These are phyloP conservation scores for Coemansia asiatica DNA, from an alignment of 192 early-diverging fungal genomes.

Conservation along the genomic window DNA sequence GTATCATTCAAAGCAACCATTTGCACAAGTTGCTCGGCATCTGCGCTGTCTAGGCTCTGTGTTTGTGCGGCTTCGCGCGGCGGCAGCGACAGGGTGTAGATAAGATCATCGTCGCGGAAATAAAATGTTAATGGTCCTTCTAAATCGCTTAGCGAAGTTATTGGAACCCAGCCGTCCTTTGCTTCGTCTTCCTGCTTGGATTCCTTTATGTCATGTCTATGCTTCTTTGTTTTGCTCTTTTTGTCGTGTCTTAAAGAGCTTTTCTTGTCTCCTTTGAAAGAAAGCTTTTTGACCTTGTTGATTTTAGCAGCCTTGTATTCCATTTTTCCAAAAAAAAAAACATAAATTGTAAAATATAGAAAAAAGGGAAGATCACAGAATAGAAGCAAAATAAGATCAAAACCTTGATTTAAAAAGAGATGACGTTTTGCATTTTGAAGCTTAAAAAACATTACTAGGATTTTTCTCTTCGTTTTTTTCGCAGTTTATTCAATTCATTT, in stretches of 20 bases:
- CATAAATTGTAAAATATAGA: neutral
- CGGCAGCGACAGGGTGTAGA: constrained; percentile 18
- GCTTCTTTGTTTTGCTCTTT: neutral
- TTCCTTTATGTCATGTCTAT: neutral
- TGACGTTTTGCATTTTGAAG: too few relatives aligned
- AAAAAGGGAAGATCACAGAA: neutral
- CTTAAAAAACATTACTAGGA: too few relatives aligned
- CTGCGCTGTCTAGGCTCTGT: neutral
- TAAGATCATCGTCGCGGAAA: constrained; percentile 7
- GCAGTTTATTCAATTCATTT: neutral
- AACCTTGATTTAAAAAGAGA: neutral
- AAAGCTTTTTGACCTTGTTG: constrained; percentile 22
- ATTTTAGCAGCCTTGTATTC: constrained; percentile 19
- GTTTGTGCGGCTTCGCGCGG: constrained; percentile 7
- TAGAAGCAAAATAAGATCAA: neutral
- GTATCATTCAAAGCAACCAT: constrained; percentile 6
- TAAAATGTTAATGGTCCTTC: constrained; percentile 30
- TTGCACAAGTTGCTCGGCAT: constrained; percentile 1
- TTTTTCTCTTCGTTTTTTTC: neutral
- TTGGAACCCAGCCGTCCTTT: constrained; percentile 31
- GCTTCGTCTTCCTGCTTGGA: constrained; percentile 1
- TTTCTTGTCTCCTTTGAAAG: constrained; percentile 32
- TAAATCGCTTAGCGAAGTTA: constrained; percentile 18
- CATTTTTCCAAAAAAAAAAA: constrained; percentile 9
- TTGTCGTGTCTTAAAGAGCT: neutral